Conservation (phyloP, 169 alveolate genomes). For the Cryptosporidium ryanae region DNA sequence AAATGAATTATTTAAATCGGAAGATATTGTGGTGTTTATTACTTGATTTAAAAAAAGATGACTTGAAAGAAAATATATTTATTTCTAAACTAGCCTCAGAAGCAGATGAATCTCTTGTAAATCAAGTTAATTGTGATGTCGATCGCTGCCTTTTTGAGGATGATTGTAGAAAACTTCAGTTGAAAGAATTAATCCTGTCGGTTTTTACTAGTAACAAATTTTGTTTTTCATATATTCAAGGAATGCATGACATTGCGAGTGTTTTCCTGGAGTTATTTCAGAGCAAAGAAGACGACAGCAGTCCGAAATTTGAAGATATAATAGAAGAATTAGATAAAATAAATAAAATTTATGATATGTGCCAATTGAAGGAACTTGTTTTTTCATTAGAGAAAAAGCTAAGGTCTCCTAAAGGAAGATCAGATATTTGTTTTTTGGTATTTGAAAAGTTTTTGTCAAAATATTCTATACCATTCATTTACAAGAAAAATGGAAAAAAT, state of each 20-base stretch:
- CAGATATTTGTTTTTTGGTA: slow-evolving; percentile 41
- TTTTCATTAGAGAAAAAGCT: not conserved
- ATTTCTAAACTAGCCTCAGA: not conserved
- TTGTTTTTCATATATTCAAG: slow-evolving; percentile 47
- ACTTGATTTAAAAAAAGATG: slow-evolving; percentile 21
- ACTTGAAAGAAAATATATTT: not conserved
- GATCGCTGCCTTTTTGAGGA: slow-evolving; percentile 16
- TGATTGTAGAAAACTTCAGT: not conserved
- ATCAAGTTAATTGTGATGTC: slow-evolving; percentile 62
- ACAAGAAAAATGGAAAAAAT: slow-evolving; percentile 1
- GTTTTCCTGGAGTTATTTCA: slow-evolving; percentile 28
- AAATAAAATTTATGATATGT: not conserved
- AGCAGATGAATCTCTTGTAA: slow-evolving; percentile 29
- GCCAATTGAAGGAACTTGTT: not conserved
- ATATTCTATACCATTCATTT: slow-evolving; percentile 27
- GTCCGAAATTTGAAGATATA: not conserved
- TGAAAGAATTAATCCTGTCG: slow-evolving; percentile 22
- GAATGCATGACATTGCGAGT: slow-evolving; percentile 60
- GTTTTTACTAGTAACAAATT: slow-evolving; percentile 22
- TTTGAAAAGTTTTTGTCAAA: slow-evolving; percentile 36
- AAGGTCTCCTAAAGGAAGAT: slow-evolving; percentile 17
- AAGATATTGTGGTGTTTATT: slow-evolving; percentile 42
- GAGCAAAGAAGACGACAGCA: not conserved
- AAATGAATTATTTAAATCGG: not conserved
- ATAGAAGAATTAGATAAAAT: not conserved